These are phyloP conservation scores for Neltuma alba DNA, from an alignment of 306 rosid species.

Conservation along the genomic window DNA sequence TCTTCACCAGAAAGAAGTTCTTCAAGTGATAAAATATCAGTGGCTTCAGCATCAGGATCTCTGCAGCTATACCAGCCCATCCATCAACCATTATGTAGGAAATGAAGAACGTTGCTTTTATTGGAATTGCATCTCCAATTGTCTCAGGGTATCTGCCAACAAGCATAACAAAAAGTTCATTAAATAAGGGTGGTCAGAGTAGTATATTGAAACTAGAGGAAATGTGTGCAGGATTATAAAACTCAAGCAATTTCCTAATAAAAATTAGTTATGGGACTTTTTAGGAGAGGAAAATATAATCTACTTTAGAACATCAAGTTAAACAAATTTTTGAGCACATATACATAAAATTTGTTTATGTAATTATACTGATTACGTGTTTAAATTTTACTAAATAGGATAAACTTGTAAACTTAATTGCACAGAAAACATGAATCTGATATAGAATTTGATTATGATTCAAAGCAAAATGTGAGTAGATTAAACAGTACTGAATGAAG, in stretches of 20 bases:
- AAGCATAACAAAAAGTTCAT: background rate
- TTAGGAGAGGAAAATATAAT: background rate
- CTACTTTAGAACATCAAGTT: background rate
- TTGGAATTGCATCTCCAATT: slow-evolving; percentile 85
- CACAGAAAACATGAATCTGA: slow-evolving; percentile 15
- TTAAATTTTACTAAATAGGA: background rate
- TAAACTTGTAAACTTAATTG: background rate
- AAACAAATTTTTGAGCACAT: background rate
- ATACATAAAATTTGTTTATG: background rate
- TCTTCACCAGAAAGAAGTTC: slow-evolving; percentile 94
- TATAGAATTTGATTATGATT: slow-evolving; percentile 4
- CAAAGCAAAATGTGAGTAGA: slow-evolving; percentile 2
- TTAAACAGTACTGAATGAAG: background rate
- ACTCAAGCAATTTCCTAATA: background rate
- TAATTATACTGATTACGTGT: slow-evolving; percentile 3
- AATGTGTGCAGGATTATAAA: background rate
- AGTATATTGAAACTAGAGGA: background rate
- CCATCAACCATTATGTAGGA: slow-evolving; percentile 98
- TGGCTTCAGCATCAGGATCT: slow-evolving; percentile 93
- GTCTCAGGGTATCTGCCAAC: slow-evolving; percentile 76
- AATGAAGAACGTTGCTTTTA: slow-evolving; percentile 96
- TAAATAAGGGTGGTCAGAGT: no score
- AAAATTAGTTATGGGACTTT: background rate
- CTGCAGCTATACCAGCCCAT: slow-evolving; percentile 98
- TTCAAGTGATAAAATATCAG: slow-evolving; percentile 83